Base-by-base conservation (phyloP, 768 basidiomycete genomes). In the Kwoniella dendrophila region DNA sequence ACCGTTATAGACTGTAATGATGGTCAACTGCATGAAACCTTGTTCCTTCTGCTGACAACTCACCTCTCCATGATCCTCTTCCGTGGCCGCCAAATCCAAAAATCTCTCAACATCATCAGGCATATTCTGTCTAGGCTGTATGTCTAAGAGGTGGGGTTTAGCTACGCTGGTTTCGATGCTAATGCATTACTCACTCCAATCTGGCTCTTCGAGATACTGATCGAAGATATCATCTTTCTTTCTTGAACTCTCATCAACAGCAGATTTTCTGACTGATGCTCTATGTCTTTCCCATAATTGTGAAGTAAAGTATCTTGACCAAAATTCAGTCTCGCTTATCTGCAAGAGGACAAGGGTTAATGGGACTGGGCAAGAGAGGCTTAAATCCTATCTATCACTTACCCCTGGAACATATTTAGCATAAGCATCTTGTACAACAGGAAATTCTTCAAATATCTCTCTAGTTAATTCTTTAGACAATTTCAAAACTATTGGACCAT, bases 371-470 rank as follows among this genome's bases (percentile, higher is more conserved):
- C 8, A 38, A 38, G 8, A 38, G 8, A 38, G 48, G 48, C n/a
- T n/a, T n/a, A 27, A 27, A 14, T 33, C 30, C 22, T 18, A 8
- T 38, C 12, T 61, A 11, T 22, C 29, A 59, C 54, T 67, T 75
- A 64, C 81, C 88, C 93, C 83, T 2, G 95, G 93, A 0, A 98
- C 94, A 68, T 94, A 93, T 73, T 95, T 93, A 62, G 82, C 87
- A 72, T 96, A 95, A 0, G 93, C 95, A 78, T 86, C 89, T 40
- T 89, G 87, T 12, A 98, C 92, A 32, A 96, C 89, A 1, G 96
- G 94, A 75, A 93, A 98, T 81, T 96, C 94, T 67, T 98, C 93
- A 71, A 99, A 99, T 50, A 98, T 92, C 72, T 98, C 95, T 70
- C 90, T 87, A 33, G 95, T 89, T 45, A 97, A 84, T 78, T 93